Base-by-base conservation (phyloP, 2,329 filamentous ascomycete species). In the Trichothecium roseum region DNA sequence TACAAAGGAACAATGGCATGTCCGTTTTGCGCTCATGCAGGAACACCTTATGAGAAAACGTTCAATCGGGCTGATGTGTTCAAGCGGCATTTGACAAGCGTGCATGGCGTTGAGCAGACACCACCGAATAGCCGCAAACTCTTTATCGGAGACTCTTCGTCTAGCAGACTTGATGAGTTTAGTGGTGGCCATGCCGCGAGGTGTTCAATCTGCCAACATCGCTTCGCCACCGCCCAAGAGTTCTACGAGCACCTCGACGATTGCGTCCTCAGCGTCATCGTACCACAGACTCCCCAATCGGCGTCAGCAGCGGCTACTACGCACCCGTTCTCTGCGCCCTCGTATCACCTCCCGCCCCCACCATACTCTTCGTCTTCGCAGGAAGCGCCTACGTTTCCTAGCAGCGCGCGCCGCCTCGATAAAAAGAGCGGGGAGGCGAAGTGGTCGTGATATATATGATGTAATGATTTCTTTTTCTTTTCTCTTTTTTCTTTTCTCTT, bases 1-100 rank as follows among this genome's bases (percentile, higher is more conserved):
- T 95, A 94, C 72, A 94, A 94, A 63, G 88, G 88, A 28, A 94
- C 84, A 33, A 94, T 94, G 88, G 85, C 94, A 17, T 95, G 88
- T 54, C 87, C 86, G 20, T 95, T 94, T 64, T 94, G 88, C 50
- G 85, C 87, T 2, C 85, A 86, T 24, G 86, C 84, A 18, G 88
- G 88, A 4, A 89, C 86, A 4, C 75, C 86, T 7, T 82, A 83
- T 1, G 88, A 94, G 62, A 95, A 94, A 73, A 89, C 84, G 44
- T 95, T 95, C 56, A 94, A 95, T 65, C 78, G 88, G 38, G 87
- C 88, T 39, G 88, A 95, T 46, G 87, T 94, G 42, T 95, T 95
- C 72, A 95, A 94, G 72, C 74, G 88, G 42, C 88, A 95, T 56
- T 62, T 95, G 50, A 94, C 85, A 5, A 82, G 85, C 0, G 84